A percentile compares a stretch with the other conserved stretches of the same genome.
Evolutionary conservation across 2,329 filamentous ascomycete genomes (phyloP).

Genomic region (Sporothrix protearum): DNA sequence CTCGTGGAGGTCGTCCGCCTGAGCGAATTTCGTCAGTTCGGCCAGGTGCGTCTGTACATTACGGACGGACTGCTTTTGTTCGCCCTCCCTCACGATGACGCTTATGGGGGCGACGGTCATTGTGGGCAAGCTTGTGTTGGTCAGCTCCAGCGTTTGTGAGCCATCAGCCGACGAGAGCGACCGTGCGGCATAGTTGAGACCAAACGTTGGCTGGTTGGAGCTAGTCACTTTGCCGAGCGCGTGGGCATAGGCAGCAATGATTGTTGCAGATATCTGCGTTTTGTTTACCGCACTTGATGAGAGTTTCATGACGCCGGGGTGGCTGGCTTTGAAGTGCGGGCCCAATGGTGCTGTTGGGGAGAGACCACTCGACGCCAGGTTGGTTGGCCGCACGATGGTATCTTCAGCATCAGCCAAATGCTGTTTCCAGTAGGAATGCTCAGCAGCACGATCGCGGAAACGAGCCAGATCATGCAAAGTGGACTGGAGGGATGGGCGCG

Average conservation of each 20-base stretch:
- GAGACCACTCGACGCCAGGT: background rate
- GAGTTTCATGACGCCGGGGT: background rate
- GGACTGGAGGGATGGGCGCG: background rate
- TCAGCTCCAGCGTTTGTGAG: conserved; percentile 22
- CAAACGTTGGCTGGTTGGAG: conserved; percentile 25
- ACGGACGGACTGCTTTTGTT: background rate
- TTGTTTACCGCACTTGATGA: conserved; percentile 1
- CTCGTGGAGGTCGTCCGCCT: conserved; percentile 23
- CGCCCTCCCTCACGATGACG: background rate
- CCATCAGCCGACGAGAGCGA: conserved; percentile 25
- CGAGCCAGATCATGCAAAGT: background rate
- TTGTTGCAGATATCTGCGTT: conserved; percentile 18
- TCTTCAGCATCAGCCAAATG: background rate
- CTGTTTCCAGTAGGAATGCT: background rate
- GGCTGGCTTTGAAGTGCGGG: conserved; percentile 25
- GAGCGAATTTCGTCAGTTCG: conserved; percentile 26
- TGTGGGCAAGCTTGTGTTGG: background rate
- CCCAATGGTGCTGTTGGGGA: conserved; percentile 20
- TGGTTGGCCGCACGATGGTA: background rate
- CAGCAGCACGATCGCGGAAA: background rate
- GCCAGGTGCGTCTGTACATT: conserved; percentile 25
- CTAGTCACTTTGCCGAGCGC: conserved; percentile 20
- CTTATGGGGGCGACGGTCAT: background rate
- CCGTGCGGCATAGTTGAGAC: conserved; percentile 25
- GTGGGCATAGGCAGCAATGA: conserved; percentile 25